A percentile compares a stretch with the other conserved stretches of the same genome.
Evolutionary conservation across 1,284 basidiomycete genomes (phyloP).

Genomic region (Rugiboletus extremiorientalis): DNA sequence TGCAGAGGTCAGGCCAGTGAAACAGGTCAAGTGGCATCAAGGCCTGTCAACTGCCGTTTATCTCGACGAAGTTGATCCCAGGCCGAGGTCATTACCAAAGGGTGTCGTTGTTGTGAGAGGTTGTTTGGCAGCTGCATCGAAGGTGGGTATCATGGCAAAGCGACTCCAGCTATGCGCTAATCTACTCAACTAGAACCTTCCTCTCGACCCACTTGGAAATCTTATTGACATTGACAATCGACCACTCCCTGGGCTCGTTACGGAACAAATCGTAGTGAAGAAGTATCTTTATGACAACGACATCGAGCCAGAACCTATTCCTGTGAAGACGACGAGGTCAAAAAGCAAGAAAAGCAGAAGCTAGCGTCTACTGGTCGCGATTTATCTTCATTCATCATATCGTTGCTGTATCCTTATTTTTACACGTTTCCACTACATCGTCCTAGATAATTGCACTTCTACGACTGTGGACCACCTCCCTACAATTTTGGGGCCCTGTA

Average conservation of each 20-base stretch:
- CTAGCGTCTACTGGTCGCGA: conserved; percentile 12
- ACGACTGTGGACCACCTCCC: background rate
- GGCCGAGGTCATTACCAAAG: conserved; percentile 43
- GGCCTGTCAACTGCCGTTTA: conserved; percentile 62
- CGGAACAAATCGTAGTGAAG: conserved; percentile 71
- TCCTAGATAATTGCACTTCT: background rate
- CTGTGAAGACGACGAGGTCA: conserved; percentile 51
- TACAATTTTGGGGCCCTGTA: conserved; percentile 23
- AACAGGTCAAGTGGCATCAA: conserved; percentile 78
- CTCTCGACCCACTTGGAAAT: conserved; percentile 77
- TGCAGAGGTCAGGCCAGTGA: conserved; percentile 41
- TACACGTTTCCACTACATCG: conserved; percentile 9
- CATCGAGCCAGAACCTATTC: conserved; percentile 40
- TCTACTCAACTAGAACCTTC: conserved; percentile 47
- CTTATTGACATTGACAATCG: conserved; percentile 53
- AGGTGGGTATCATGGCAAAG: conserved; percentile 44
- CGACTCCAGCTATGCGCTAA: conserved; percentile 1
- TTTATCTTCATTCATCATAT: conserved; percentile 25
- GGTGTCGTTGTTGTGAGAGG: conserved; percentile 51
- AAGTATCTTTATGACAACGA: conserved; percentile 85
- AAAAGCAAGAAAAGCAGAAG: conserved; percentile 43
- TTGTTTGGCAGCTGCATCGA: conserved; percentile 62
- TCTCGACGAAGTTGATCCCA: conserved; percentile 58
- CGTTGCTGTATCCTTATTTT: conserved; percentile 36
- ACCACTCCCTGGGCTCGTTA: conserved; percentile 60